Base-by-base conservation (phyloP, 768 basidiomycete species). In the Mycena rebaudengoi region DNA sequence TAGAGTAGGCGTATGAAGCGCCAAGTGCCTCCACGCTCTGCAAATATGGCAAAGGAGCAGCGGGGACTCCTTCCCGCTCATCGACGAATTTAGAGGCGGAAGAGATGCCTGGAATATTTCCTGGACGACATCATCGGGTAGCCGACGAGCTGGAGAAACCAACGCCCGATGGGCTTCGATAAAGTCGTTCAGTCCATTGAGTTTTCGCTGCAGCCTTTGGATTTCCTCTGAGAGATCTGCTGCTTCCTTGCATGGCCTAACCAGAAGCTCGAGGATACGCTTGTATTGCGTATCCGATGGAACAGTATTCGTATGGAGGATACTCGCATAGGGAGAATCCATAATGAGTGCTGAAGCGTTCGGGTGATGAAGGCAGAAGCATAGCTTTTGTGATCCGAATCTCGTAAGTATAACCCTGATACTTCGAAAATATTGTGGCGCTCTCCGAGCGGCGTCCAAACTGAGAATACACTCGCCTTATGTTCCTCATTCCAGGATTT, bases 271-370 rank as follows among this genome's bases (percentile, higher is more conserved):
- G 11, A n/a, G 46, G 25, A 63, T 63, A 21, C 39, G 52, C 30
- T 41, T 30, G 14, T 43, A 39, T 37, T 62, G 52, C 7, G 5
- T 11, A 18, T 55, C 45, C 7, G 61, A 55, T 1, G 44, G 61
- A 21, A 45, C 35, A 25, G 33, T 10, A 26, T 55, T 62, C 35
- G 61, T 62, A 21, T 55, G 28, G 10, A 62, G 61, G 5, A 48
- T 37, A 10, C 30, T 12, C 7, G 21, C 8, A 30, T 53, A 61
- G 23, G 49, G 59, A 7, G 49, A 26, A 4, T 49, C 57, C 57
- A 56, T 56, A 11, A n/a, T n/a, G n/a, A n/a, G n/a, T n/a, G n/a
- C n/a, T n/a, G n/a, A n/a, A n/a, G n/a, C n/a, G n/a, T n/a, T n/a
- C n/a, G n/a, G n/a, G n/a, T n/a, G n/a, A n/a, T n/a, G n/a, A n/a